phyloP scores from a whole-genome alignment of 2,329 filamentous ascomycete genomes.

The Fusarium pininemorale region DNA sequence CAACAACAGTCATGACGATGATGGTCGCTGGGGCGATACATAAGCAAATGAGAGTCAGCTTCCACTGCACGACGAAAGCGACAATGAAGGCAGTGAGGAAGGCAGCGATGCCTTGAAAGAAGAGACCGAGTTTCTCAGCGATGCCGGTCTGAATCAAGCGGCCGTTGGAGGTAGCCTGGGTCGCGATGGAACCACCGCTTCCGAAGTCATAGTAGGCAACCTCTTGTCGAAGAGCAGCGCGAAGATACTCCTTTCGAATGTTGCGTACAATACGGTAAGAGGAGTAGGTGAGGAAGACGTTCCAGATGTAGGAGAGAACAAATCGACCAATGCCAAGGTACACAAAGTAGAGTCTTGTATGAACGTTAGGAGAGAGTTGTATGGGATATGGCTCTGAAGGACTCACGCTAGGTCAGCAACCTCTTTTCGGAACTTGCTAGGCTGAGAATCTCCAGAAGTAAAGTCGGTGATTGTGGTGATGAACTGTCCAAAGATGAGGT shows the following conservation, averaged over 20 bases:
- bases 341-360: conserved; percentile 61
- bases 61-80: conserved; percentile 54
- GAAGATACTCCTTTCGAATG: conserved; percentile 59
- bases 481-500: conserved; percentile 52
- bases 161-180: conserved; percentile 52
- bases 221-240: conserved; percentile 60
- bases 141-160: conserved; percentile 54
- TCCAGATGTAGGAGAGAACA: conserved; percentile 58
- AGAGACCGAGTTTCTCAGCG: conserved; percentile 52
- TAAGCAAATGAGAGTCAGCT: conserved; percentile 54
- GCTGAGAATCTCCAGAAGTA: conserved; percentile 37
- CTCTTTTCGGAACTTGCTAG: conserved; percentile 44
- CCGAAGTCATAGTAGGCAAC: conserved; percentile 59
- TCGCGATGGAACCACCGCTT: conserved; percentile 53
- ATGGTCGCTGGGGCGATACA: conserved; percentile 46
- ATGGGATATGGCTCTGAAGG: conserved; percentile 16
- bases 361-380: conserved; percentile 34
- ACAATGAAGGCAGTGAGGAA: conserved; percentile 52
- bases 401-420: conserved; percentile 50
- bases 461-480: conserved; percentile 50
- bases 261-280: conserved; percentile 61
- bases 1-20: conserved; percentile 47
- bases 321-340: conserved; percentile 67
- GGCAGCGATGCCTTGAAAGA: conserved; percentile 51
- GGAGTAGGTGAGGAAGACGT: conserved; percentile 57